Evolutionary conservation across 2,329 filamentous ascomycete genomes (phyloP).

Genomic region (Cordyceps cicadae): DNA sequence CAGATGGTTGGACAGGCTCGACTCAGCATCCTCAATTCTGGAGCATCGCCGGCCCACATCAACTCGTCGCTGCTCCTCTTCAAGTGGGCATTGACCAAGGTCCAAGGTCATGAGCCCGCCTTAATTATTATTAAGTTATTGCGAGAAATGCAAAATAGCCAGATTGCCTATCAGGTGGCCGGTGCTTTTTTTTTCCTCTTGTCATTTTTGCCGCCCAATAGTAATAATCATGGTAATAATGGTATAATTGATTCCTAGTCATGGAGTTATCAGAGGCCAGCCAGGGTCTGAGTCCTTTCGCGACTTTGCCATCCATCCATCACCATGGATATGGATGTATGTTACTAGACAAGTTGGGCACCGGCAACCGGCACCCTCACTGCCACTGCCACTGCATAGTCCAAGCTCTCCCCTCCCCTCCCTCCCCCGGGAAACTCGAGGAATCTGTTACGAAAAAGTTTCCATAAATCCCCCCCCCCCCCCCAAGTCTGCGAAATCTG

Average conservation of each 20-base stretch:
- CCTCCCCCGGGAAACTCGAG: not conserved
- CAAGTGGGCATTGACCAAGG: conserved; percentile 2
- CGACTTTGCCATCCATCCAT: no score
- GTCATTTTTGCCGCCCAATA: not conserved
- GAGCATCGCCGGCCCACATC: not conserved
- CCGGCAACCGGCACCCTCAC: not conserved
- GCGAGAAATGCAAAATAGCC: not conserved
- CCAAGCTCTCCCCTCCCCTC: no score
- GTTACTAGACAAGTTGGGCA: no score
- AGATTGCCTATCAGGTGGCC: not conserved
- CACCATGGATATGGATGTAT: no score
- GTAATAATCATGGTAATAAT: no score
- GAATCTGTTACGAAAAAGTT: conserved; percentile 9
- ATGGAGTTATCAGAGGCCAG: not conserved
- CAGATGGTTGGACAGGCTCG: not conserved
- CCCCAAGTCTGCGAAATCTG: not conserved
- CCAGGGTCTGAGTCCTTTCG: not conserved
- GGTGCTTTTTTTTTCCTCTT: not conserved
- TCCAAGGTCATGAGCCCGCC: conserved; percentile 1
- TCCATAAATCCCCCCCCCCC: conserved; percentile 3
- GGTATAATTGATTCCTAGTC: not conserved
- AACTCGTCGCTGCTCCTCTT: not conserved
- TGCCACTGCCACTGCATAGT: no score
- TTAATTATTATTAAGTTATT: no score
- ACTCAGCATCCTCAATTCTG: not conserved